A percentile compares a stretch with the other conserved stretches of the same genome.
phyloP scores from a whole-genome alignment of 768 basidiomycete species.

The Psilocybe tampanensis region DNA sequence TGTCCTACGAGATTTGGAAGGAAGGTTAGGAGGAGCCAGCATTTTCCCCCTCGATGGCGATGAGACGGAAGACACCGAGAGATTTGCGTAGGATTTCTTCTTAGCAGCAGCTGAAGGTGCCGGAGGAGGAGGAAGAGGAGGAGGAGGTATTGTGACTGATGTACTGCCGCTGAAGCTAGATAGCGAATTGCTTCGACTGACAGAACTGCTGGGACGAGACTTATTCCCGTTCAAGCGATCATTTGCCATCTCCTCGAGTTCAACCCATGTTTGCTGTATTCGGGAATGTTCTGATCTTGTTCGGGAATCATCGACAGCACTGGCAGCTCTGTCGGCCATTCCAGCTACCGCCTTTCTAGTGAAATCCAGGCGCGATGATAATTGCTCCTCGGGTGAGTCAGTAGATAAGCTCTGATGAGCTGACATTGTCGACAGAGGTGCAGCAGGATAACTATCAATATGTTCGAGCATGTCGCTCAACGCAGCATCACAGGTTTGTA shows the following conservation, averaged over 20 bases:
- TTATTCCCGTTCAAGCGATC: slow-evolving; percentile 64
- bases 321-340: slow-evolving; percentile 42
- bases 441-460: slow-evolving; percentile 79
- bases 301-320: slow-evolving; percentile 60
- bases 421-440: slow-evolving; percentile 51
- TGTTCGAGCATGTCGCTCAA: slow-evolving; percentile 87
- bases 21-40: slow-evolving; percentile 43
- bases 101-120: slow-evolving; percentile 14
- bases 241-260: slow-evolving; percentile 79
- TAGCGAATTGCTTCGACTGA: slow-evolving; percentile 62
- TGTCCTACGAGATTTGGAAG: slow-evolving; percentile 46
- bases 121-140: slow-evolving; percentile 14
- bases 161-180: slow-evolving; percentile 63
- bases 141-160: slow-evolving; percentile 17
- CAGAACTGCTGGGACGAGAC: slow-evolving; percentile 66
- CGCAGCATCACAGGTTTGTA: slow-evolving; percentile 67
- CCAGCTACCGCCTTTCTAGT: slow-evolving; percentile 54
- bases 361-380: slow-evolving; percentile 63
- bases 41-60: slow-evolving; percentile 39
- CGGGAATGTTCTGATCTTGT: slow-evolving; percentile 62
- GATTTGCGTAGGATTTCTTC: slow-evolving; percentile 31
- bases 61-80: slow-evolving; percentile 34
- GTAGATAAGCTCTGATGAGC: slow-evolving; percentile 42
- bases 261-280: slow-evolving; percentile 78
- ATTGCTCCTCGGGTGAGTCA: slow-evolving; percentile 66